Conservation (phyloP, 345 rosid species). For the Eucalyptus regnans region DNA sequence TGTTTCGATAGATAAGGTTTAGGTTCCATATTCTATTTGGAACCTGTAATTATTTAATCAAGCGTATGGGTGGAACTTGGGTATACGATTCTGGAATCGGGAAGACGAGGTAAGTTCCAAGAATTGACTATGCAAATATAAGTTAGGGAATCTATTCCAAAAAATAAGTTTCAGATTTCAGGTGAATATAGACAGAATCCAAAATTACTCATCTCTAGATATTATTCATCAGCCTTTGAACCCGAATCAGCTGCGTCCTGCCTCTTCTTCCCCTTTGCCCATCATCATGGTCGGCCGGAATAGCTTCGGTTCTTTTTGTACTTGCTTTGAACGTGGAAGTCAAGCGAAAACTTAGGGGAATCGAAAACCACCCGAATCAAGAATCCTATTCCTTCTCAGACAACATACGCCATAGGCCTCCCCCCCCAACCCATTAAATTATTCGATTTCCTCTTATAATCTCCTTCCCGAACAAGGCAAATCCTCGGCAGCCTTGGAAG, state of each 20-base stretch:
- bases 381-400: neutral
- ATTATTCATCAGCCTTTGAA: neutral
- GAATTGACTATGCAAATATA: too few species aligned
- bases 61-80: too few species aligned
- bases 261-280: neutral
- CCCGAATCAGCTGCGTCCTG: neutral
- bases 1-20: fast-evolving
- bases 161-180: too few species aligned
- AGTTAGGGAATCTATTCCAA: too few species aligned
- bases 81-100: too few species aligned
- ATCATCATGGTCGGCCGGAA: neutral
- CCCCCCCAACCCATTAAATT: neutral
- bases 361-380: neutral
- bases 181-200: fast-evolving
- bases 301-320: neutral
- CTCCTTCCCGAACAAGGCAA: neutral
- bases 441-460: neutral
- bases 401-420: neutral
- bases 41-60: too few species aligned
- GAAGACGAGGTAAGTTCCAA: too few species aligned
- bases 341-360: neutral
- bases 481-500: neutral
- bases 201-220: neutral
- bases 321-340: neutral
- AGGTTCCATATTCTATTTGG: fast-evolving